A percentile compares a stretch with the other conserved stretches of the same genome.
These are phyloP conservation scores for Hyaloscypha finlandica DNA, from an alignment of 495 filamentous ascomycete genomes.

Conservation along the genomic window DNA sequence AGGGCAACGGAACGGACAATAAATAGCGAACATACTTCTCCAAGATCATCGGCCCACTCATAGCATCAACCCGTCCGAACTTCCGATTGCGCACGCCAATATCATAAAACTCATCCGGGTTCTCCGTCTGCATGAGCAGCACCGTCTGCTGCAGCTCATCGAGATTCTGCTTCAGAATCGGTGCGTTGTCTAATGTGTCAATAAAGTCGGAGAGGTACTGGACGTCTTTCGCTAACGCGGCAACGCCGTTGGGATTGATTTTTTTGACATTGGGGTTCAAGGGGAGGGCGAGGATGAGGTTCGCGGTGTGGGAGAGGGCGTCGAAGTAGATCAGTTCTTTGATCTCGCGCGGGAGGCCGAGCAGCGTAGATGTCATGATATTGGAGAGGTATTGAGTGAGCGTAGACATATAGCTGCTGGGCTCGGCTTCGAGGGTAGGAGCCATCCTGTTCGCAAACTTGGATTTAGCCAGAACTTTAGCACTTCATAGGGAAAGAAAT, in stretches of 20 bases:
- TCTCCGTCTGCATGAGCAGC: conserved; percentile 76
- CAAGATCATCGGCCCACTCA: conserved; percentile 80
- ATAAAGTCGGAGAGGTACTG: conserved; percentile 83
- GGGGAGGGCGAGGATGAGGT: conserved; percentile 84
- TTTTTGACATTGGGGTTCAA: conserved; percentile 74
- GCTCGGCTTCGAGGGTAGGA: conserved; percentile 60
- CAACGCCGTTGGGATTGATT: conserved; percentile 86
- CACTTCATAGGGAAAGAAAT: neutral
- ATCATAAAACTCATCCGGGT: conserved; percentile 93
- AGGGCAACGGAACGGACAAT: no score
- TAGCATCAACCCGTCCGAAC: conserved; percentile 87
- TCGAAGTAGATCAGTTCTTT: conserved; percentile 98
- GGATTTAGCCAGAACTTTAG: neutral
- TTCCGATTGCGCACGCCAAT: conserved; percentile 83
- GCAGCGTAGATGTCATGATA: conserved; percentile 91
- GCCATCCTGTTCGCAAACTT: conserved; percentile 53
- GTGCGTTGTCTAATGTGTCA: conserved; percentile 71
- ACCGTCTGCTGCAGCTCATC: conserved; percentile 91
- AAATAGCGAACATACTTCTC: conserved; percentile 61
- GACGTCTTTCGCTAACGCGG: conserved; percentile 79
- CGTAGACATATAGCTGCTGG: conserved; percentile 91
- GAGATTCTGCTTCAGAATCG: conserved; percentile 79
- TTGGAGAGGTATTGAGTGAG: conserved; percentile 91
- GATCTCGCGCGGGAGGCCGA: conserved; percentile 90
- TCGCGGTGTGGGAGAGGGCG: conserved; percentile 85